These are phyloP conservation scores for Plasmodium vivax DNA, from an alignment of 169 alveolate genomes.

Conservation along the genomic window DNA sequence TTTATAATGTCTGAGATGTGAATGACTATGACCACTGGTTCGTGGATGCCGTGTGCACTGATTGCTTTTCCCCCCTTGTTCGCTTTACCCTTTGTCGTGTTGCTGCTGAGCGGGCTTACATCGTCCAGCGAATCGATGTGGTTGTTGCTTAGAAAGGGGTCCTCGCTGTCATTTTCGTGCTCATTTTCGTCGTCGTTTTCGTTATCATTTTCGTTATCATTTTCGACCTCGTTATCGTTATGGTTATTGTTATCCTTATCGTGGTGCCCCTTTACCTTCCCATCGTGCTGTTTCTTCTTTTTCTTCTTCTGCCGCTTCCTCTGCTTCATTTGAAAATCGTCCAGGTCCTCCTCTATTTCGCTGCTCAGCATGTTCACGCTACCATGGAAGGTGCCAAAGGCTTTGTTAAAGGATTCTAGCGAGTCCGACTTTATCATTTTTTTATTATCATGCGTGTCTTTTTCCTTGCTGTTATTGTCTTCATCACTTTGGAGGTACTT, in stretches of 20 bases:
- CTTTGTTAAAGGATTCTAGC: constrained; percentile 21
- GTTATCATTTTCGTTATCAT: background rate
- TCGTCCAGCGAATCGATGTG: constrained; percentile 7
- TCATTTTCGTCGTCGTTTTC: background rate
- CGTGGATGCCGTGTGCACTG: background rate
- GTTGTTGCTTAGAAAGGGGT: constrained; percentile 10
- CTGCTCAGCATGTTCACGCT: constrained; percentile 7
- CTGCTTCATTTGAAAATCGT: constrained; percentile 1
- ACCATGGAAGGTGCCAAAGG: background rate
- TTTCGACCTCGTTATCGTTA: background rate
- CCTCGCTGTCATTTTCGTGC: background rate
- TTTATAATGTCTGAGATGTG: constrained; percentile 69
- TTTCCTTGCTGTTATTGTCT: constrained; percentile 2
- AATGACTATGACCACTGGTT: constrained; percentile 11
- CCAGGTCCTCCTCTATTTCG: constrained; percentile 22
- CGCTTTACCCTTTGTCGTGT: background rate
- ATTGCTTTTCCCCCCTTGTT: background rate
- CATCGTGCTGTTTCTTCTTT: background rate
- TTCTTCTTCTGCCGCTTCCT: constrained; percentile 26
- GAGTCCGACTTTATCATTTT: constrained; percentile 5
- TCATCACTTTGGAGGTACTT: constrained; percentile 23
- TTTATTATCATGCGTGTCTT: constrained; percentile 17
- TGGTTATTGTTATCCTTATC: background rate
- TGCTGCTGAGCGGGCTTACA: background rate
- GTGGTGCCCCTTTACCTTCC: background rate